phyloP scores from a whole-genome alignment of 805 yeast genomes.

The Spathaspora passalidarum region DNA sequence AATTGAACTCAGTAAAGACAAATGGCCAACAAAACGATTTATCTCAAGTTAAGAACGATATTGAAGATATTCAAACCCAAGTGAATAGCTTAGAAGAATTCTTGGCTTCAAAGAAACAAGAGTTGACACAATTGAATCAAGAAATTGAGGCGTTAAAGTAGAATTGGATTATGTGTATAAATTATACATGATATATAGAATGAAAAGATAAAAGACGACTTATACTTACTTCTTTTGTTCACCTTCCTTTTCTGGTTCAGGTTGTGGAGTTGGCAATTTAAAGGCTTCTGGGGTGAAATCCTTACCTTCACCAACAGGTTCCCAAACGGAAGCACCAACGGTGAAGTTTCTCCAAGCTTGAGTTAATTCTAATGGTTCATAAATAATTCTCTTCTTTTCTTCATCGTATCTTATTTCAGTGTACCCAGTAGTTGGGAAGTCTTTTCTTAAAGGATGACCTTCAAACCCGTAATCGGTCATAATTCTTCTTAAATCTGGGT shows the following conservation, averaged over 20 bases:
- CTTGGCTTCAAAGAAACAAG: constrained; percentile 56
- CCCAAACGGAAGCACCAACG: constrained; percentile 88
- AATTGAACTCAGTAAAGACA: constrained; percentile 31
- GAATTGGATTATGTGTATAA: background rate
- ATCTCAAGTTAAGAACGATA: constrained; percentile 55
- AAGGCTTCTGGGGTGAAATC: constrained; percentile 79
- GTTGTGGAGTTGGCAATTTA: constrained; percentile 79
- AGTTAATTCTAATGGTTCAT: constrained; percentile 86
- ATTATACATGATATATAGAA: background rate
- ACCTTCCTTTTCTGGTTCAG: constrained; percentile 52
- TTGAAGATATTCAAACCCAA: constrained; percentile 73
- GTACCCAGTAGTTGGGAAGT: constrained; percentile 90
- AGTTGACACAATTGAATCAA: constrained; percentile 48
- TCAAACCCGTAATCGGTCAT: constrained; percentile 91
- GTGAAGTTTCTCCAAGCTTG: constrained; percentile 91
- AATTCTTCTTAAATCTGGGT: constrained; percentile 85
- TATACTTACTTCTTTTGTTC: constrained; percentile 29
- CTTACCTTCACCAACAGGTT: constrained; percentile 83
- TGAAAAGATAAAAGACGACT: background rate
- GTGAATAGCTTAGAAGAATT: constrained; percentile 70
- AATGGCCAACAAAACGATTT: constrained; percentile 28
- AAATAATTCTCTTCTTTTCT: constrained; percentile 84
- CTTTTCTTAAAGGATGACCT: constrained; percentile 89
- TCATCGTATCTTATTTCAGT: constrained; percentile 89
- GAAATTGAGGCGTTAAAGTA: constrained; percentile 32